A percentile compares a stretch with the other conserved stretches of the same genome.
These are phyloP conservation scores for Xylaria sp. DNA, from an alignment of 2,329 filamentous ascomycete species.

Conservation along the genomic window DNA sequence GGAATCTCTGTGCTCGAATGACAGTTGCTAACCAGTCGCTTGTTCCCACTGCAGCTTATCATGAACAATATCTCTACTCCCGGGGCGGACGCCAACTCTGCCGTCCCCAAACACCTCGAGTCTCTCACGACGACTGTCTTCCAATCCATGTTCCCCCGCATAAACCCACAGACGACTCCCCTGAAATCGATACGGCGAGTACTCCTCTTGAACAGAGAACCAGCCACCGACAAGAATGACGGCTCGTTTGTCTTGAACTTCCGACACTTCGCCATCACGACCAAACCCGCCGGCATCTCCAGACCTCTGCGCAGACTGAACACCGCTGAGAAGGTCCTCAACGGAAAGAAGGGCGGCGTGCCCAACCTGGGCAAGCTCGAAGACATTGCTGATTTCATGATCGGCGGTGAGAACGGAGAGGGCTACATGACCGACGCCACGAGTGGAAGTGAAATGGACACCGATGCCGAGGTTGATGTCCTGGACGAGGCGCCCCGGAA, in stretches of 20 bases:
- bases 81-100: constrained; percentile 52
- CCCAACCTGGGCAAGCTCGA: constrained; percentile 87
- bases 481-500: constrained; percentile 58
- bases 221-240: constrained; percentile 47
- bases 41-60: constrained; percentile 55
- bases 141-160: constrained; percentile 91
- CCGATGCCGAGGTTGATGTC: constrained; percentile 92
- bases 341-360: constrained; percentile 61
- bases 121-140: constrained; percentile 89
- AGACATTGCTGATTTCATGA: constrained; percentile 91
- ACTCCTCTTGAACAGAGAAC: constrained; percentile 81
- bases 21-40: not conserved
- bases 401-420: constrained; percentile 68
- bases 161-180: constrained; percentile 85
- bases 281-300: constrained; percentile 76
- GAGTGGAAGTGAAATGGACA: constrained; percentile 87
- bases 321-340: constrained; percentile 73
- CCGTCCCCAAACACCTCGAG: constrained; percentile 91
- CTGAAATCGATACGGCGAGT: constrained; percentile 90
- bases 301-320: constrained; percentile 79
- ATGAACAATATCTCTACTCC: constrained; percentile 94
- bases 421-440: constrained; percentile 83
- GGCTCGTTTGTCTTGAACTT: constrained; percentile 79
- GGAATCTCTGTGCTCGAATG: too few relatives aligned
- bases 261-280: constrained; percentile 92